Evolutionary conservation across 1,139 yeast species (phyloP).

Genomic region (Scheffersomyces cryptocercus): DNA sequence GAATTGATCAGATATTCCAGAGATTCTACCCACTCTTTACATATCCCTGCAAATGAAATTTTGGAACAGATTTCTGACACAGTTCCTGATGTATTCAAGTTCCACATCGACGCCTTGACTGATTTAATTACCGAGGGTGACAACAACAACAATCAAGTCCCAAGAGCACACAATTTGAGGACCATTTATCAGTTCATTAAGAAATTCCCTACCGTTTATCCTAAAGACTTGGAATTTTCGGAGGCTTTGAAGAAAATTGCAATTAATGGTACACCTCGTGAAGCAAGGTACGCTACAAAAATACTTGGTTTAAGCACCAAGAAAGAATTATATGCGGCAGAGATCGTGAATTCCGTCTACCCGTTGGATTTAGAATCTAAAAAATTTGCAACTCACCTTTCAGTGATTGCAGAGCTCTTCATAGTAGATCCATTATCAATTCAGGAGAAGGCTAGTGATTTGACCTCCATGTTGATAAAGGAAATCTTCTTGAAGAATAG

Average conservation of each 20-base stretch:
- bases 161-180: slow-evolving; percentile 34
- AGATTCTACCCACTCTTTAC: slow-evolving; percentile 29
- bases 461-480: slow-evolving; percentile 62
- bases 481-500: slow-evolving; percentile 58
- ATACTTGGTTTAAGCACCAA: slow-evolving; percentile 51
- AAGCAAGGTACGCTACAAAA: slow-evolving; percentile 67
- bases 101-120: slow-evolving; percentile 55
- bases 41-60: slow-evolving; percentile 48
- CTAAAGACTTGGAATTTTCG: slow-evolving; percentile 36
- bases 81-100: slow-evolving; percentile 65
- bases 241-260: slow-evolving; percentile 48
- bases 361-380: slow-evolving; percentile 48
- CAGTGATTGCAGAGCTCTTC: slow-evolving; percentile 64
- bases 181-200: slow-evolving; percentile 63
- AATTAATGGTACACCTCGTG: slow-evolving; percentile 54
- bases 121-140: slow-evolving; percentile 31
- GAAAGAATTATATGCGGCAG: slow-evolving; percentile 38
- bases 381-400: slow-evolving; percentile 55
- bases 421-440: slow-evolving; percentile 51
- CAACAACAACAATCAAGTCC: slow-evolving; percentile 12
- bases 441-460: slow-evolving; percentile 55
- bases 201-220: slow-evolving; percentile 43
- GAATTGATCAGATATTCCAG: slow-evolving; percentile 52
- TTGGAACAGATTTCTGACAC: slow-evolving; percentile 61
- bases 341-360: slow-evolving; percentile 43